A percentile compares a stretch with the other conserved stretches of the same genome.
Evolutionary conservation across 179 eudicot genomes (phyloP).

Genomic region (Spinacia oleracea): DNA sequence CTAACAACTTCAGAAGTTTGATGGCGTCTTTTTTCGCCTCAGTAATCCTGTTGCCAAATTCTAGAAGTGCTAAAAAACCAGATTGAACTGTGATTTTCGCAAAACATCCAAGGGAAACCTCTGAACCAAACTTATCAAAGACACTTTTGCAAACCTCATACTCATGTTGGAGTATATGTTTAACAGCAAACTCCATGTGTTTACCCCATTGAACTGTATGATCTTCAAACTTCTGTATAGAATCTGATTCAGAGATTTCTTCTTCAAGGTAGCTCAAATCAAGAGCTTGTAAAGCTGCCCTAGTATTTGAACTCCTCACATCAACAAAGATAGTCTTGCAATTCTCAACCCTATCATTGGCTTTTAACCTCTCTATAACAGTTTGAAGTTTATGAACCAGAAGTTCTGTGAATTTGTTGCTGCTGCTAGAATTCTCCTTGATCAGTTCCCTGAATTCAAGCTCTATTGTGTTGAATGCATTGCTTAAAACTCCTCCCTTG

Average conservation of each 20-base stretch:
- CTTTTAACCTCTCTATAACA: conserved; percentile 49
- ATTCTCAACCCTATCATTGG: conserved; percentile 44
- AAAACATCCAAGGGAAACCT: conserved; percentile 48
- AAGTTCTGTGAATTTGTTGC: conserved; percentile 22
- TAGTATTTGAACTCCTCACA: conserved; percentile 47
- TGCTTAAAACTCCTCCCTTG: conserved; percentile 46
- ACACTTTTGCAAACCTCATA: conserved; percentile 47
- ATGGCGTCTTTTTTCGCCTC: conserved; percentile 80
- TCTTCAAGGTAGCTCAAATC: conserved; percentile 48
- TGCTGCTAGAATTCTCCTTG: conserved; percentile 32
- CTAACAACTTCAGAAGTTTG: conserved; percentile 73
- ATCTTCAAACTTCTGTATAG: conserved; percentile 58
- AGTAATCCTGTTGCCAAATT: conserved; percentile 56
- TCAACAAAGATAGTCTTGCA: conserved; percentile 52
- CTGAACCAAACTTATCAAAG: conserved; percentile 40
- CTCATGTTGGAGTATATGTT: conserved; percentile 53
- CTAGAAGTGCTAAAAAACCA: conserved; percentile 54
- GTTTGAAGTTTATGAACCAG: conserved; percentile 49
- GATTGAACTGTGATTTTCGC: conserved; percentile 49
- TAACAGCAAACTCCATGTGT: conserved; percentile 62
- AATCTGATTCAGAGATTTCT: conserved; percentile 54
- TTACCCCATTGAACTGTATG: conserved; percentile 55
- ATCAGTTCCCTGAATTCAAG: conserved; percentile 43
- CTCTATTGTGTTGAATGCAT: conserved; percentile 52
- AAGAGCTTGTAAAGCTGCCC: conserved; percentile 52